These are phyloP conservation scores for Xylaria venustula DNA, from an alignment of 495 filamentous ascomycete genomes.

Conservation along the genomic window DNA sequence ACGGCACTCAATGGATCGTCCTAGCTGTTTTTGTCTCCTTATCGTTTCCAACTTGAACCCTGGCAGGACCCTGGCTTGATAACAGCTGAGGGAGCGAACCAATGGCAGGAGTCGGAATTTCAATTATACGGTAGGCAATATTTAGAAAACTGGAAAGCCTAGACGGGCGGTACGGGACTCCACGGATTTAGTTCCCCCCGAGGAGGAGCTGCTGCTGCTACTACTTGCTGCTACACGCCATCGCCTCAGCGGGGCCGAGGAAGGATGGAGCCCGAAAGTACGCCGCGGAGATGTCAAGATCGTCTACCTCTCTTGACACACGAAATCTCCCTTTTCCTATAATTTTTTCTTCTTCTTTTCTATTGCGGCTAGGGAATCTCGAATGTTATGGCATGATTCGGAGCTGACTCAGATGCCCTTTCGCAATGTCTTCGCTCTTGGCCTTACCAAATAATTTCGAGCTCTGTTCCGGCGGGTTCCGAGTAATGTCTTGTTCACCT, in stretches of 20 bases:
- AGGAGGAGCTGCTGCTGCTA: too few relatives aligned
- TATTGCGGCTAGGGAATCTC: background rate
- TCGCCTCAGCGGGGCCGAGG: background rate
- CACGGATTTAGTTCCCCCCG: too few relatives aligned
- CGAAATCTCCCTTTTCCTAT: background rate
- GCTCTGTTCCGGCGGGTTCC: background rate
- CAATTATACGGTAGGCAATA: background rate
- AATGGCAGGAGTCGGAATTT: background rate
- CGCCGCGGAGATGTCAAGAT: constrained; percentile 11
- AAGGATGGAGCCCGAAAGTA: background rate
- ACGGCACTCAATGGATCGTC: too few relatives aligned
- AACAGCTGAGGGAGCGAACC: background rate
- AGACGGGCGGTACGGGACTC: too few relatives aligned
- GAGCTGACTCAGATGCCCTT: background rate
- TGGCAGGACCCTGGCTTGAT: too few relatives aligned
- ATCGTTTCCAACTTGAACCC: background rate
- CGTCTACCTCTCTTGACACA: background rate
- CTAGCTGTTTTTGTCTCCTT: background rate
- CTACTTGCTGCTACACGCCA: background rate
- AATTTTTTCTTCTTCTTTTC: too few relatives aligned
- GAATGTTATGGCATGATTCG: constrained; percentile 5
- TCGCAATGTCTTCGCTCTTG: background rate
- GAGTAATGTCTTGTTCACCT: background rate
- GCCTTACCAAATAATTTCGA: background rate
- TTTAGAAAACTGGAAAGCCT: too few relatives aligned